phyloP scores from a whole-genome alignment of 805 yeast genomes.

The Metschnikowia matae region DNA sequence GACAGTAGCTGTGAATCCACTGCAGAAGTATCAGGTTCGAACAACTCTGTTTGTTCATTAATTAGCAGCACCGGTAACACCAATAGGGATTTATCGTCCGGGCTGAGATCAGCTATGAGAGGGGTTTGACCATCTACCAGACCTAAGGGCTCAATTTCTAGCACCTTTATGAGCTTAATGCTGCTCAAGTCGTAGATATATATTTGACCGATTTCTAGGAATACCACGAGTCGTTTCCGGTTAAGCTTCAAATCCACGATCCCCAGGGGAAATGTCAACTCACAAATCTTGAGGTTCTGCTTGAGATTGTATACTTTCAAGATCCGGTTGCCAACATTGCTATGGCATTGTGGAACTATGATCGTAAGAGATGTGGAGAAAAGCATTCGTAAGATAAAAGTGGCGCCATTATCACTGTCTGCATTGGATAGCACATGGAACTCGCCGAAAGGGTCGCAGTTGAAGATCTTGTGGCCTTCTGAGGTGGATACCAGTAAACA shows the following conservation, averaged over 20 bases:
- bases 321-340: constrained; percentile 25
- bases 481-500: constrained; percentile 36
- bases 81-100: constrained; percentile 33
- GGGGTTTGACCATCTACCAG: constrained; percentile 5
- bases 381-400: constrained; percentile 33
- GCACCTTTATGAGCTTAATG: constrained; percentile 62
- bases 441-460: constrained; percentile 46
- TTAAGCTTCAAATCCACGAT: constrained; percentile 73
- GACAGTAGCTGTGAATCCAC: background rate
- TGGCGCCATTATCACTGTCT: constrained; percentile 20
- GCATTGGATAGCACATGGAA: constrained; percentile 26
- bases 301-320: constrained; percentile 39
- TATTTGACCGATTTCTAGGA: constrained; percentile 69
- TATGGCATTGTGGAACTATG: constrained; percentile 30
- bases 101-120: constrained; percentile 35
- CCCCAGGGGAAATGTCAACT: constrained; percentile 76
- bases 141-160: constrained; percentile 23
- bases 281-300: constrained; percentile 63
- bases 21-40: constrained; percentile 16
- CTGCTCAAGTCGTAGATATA: constrained; percentile 87
- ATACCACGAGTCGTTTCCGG: constrained; percentile 74
- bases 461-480: constrained; percentile 34
- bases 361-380: constrained; percentile 41
- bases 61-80: constrained; percentile 32
- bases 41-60: constrained; percentile 30